Base-by-base conservation (phyloP, 257 asterid genomes). In the Paraleonurus japonicus region DNA sequence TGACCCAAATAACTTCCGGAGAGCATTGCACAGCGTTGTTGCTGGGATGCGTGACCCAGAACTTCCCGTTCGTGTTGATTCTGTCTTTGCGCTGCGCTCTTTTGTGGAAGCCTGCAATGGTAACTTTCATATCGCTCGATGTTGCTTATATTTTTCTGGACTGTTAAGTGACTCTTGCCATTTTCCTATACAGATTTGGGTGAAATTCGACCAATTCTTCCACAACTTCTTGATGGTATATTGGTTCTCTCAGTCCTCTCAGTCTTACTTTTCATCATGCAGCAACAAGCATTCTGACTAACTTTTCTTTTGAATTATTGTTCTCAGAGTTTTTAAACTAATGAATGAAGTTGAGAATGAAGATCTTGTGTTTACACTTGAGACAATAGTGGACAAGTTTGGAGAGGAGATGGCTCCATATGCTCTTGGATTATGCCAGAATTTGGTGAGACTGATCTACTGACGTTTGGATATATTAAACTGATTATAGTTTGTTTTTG, bases 331-430 rank as follows among this genome's bases (percentile, higher is more conserved):
- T 95, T 78, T 92, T 82, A 92, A 92, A 67, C 98, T 95, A 23
- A 92, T 92, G 99, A 80, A 87, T 76, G 99, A 95, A 82, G 96
- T 95, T 61, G 99, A 95, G 85, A 95, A 92, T 81, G 99, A 95
- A 84, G 99, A 95, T 90, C 96, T 95, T 20, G 99, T 95, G 61
- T 95, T 87, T 73, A 90, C 99, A 2, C 96, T 95, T 20, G 99
- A 95, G 90, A 89, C 99, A 47, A 88, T 95, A 65, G 99, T 95
- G 70, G 99, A 95, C 83, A 95, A 95, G 83, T 95, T 95, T 81
- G 99, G 99, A 68, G 98, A 95, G 84, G 99, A 95, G 88, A 95
- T 95, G 98, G 90, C 97, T 78, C 98, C 99, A 15, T 92, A 84
- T 80, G 98, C 99, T 53, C 88, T 92, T 79, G 99, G 98, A 55